Evolutionary conservation across 2,329 filamentous ascomycete species (phyloP), one percentile per base, ranked within the genome.

Genomic region (Eutypa lata): DNA sequence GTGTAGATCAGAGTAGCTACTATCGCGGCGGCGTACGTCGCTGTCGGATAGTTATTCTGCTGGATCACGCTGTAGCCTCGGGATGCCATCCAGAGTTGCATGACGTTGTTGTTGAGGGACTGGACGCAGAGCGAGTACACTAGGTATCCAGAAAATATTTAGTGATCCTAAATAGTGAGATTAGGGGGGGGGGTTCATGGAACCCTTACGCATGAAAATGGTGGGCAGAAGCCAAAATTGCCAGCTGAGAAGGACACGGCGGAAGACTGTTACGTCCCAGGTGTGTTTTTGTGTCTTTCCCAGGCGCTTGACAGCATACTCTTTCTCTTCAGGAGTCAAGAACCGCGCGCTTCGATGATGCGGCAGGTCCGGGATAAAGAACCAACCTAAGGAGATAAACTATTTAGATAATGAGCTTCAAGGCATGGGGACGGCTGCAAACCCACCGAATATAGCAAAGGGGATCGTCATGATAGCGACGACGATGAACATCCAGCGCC

Each of bases 21-120:
- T 28, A 76, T 76, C 13, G 71, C 74, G 0, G 69, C 69, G 1
- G 68, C 74, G 52, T 75, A 73, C 16, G 72, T 65, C 1, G 60
- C 71, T 0, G 73, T 75, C 0, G 74, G 74, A 47, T 75, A 76
- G 54, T 73, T 75, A 58, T 76, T 76, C 52, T 76, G 71, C 55
- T 76, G 70, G 8, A 75, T 63, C 2, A 70, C 63, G 3, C 63
- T 71, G 54, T 76, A 76, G 3, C 74, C 73, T 3, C 71, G 67
- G 0, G 73, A 74, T 2, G 69, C 69, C 69, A 76, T 73, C 74
- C 73, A 76, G 18, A 75, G 61, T 22, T 68, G 69, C 63, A 76
- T 74, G 5, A 76, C 73, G 38, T 76, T 76, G 63, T 76, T 76
- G 14, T 61, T 57, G 1, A 76, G 64, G 47, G 68, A 68, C 56